These are phyloP conservation scores for Lasiosphaeriaceae sp. DNA, from an alignment of 495 filamentous ascomycete species.

Conservation along the genomic window DNA sequence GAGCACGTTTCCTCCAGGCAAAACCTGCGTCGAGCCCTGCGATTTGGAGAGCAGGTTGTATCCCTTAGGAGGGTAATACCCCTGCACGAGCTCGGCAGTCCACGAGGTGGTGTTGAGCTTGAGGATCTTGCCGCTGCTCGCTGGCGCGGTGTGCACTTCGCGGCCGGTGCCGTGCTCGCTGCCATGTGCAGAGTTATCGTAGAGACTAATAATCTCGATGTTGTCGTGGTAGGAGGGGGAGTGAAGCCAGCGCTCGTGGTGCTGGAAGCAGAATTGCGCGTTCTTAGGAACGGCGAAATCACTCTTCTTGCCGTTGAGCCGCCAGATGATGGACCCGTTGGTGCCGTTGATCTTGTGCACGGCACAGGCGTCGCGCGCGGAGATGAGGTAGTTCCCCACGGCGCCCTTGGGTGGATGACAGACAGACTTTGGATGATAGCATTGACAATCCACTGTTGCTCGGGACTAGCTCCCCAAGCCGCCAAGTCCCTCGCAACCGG, in stretches of 20 bases:
- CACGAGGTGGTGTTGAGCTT: constrained; percentile 49
- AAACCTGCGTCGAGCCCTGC: constrained; percentile 58
- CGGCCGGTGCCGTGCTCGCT: constrained; percentile 32
- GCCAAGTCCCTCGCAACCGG: constrained; percentile 38
- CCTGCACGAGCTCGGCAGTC: constrained; percentile 44
- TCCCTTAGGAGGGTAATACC: constrained; percentile 34
- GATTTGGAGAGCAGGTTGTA: constrained; percentile 49
- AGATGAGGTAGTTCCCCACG: constrained; percentile 57
- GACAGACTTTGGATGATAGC: constrained; percentile 48
- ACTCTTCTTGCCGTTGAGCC: constrained; percentile 48
- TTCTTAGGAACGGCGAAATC: constrained; percentile 28
- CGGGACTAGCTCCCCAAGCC: constrained; percentile 31
- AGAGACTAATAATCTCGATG: constrained; percentile 36
- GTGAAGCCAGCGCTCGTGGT: constrained; percentile 58
- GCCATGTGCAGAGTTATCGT: constrained; percentile 37
- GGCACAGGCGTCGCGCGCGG: constrained; percentile 53
- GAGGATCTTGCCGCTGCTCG: constrained; percentile 56
- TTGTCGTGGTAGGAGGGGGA: constrained; percentile 41
- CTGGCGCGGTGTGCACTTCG: constrained; percentile 32
- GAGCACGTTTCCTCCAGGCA: constrained; percentile 52
- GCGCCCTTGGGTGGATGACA: constrained; percentile 38
- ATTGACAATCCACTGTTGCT: constrained; percentile 50
- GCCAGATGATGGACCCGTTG: constrained; percentile 56
- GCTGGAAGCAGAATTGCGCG: constrained; percentile 56
- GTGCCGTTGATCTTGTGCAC: constrained; percentile 59